Evolutionary conservation across 2,329 filamentous ascomycete species (phyloP), one percentile per base, ranked within the genome.

Genomic region (Penicillium sp.): DNA sequence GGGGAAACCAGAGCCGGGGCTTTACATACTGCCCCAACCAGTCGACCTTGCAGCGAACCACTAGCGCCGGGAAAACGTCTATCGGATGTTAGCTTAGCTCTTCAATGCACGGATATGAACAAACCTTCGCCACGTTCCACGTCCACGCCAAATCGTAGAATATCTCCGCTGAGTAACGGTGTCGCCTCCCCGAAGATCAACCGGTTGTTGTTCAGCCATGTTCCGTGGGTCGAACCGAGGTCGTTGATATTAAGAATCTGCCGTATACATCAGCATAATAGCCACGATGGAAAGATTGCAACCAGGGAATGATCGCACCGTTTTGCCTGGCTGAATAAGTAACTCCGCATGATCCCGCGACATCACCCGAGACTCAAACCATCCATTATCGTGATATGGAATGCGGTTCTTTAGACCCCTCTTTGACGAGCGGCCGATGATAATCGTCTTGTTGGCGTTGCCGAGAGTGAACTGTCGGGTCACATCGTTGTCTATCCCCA

Each of bases 161-260:
- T 53, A 59, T 76, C 73, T 15, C 68, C 71, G 47, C 59, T 68
- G 1, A 68, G 67, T 25, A 84, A 57, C 2, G 69, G 56, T 48
- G 76, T 73, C 18, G 74, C 70, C 50, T 73, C 60, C 3, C 69
- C 70, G 11, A 76, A 49, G 4, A 64, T 53, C 25, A 84, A 65
- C 37, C 73, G 76, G 37, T 59, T 63, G 33, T 76, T 75, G 61
- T 86, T 84, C 47, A 87, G 59, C 55, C 71, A 79, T 18, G 84
- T 87, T 27, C 85, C 85, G 66, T 88, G 85, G 78, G 85, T 85
- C 8, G 84, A 87, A 31, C 77, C 78, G 18, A 74, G 73, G 64
- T 88, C 85, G 55, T 71, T 73, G 56, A 88, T 74, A 49, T 74
- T 79, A 44, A 85, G 69, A 45, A 64, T 56, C 74, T 76, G n/a